Evolutionary conservation across 805 yeast genomes (phyloP).

Genomic region (Cyberlindnera petersonii): DNA sequence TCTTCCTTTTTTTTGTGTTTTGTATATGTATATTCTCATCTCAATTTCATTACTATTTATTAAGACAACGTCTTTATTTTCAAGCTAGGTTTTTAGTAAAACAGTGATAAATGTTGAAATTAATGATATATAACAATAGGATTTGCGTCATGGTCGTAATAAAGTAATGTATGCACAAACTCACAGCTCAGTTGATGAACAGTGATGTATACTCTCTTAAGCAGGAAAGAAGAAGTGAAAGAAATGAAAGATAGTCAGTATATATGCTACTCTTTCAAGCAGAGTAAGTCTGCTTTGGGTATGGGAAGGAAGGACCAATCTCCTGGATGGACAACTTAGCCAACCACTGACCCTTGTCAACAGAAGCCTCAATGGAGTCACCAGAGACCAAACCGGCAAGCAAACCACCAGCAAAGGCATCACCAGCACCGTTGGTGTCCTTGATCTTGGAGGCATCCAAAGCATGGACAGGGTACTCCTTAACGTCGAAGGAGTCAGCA

Average conservation of each 20-base stretch:
- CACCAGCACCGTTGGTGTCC: slow-evolving; percentile 99
- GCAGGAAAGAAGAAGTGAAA: neutral
- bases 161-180: too few species aligned
- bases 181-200: too few species aligned
- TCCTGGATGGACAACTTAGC: slow-evolving; percentile 90
- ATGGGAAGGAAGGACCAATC: slow-evolving; percentile 91
- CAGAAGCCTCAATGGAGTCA: slow-evolving; percentile 52
- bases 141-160: too few species aligned
- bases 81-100: too few species aligned
- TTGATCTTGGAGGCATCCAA: slow-evolving; percentile 63
- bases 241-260: neutral
- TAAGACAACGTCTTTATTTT: too few species aligned
- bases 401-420: slow-evolving; percentile 96
- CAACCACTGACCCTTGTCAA: slow-evolving; percentile 94
- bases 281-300: slow-evolving; percentile 25
- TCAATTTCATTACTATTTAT: too few species aligned
- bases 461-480: slow-evolving; percentile 64
- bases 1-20: neutral
- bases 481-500: slow-evolving; percentile 42
- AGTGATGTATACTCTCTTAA: too few species aligned
- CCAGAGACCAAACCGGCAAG: slow-evolving; percentile 82
- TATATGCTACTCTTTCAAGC: neutral
- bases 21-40: too few species aligned
- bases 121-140: too few species aligned
- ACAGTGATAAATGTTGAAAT: slow-evolving; percentile 6